A percentile compares a stretch with the other conserved stretches of the same genome.
Evolutionary conservation across 2,329 filamentous ascomycete species (phyloP).

Genomic region (Torrubiellomyces zombiae): DNA sequence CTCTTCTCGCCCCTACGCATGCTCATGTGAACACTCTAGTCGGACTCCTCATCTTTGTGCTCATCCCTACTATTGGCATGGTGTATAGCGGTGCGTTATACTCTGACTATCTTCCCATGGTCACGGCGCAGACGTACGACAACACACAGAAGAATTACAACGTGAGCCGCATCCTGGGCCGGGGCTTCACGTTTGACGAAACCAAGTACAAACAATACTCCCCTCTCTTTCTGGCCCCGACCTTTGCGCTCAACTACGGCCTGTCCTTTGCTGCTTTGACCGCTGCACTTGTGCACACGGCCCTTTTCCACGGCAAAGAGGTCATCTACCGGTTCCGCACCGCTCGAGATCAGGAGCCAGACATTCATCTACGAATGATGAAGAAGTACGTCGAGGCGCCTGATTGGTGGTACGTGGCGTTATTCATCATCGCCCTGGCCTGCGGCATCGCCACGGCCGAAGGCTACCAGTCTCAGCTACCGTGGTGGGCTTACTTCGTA

Average conservation of each 20-base stretch:
- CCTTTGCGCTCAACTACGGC: constrained; percentile 22
- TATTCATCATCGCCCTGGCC: constrained; percentile 16
- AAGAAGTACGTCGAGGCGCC: constrained; percentile 18
- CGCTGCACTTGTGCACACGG: constrained; percentile 20
- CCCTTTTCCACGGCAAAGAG: constrained; percentile 23
- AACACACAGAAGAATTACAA: constrained; percentile 36
- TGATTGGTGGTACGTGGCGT: constrained; percentile 21
- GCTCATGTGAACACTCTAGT: constrained; percentile 28
- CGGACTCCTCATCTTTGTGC: constrained; percentile 24
- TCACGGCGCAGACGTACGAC: constrained; percentile 36
- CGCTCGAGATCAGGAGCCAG: constrained; percentile 22
- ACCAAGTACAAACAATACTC: constrained; percentile 34
- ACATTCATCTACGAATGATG: constrained; percentile 19
- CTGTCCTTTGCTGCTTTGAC: constrained; percentile 31
- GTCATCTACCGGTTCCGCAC: constrained; percentile 27
- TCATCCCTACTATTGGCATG: constrained; percentile 27
- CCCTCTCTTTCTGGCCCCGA: constrained; percentile 32
- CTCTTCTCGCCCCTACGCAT: constrained; percentile 23
- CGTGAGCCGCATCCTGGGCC: constrained; percentile 31
- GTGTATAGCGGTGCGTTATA: constrained; percentile 27
- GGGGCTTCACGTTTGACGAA: constrained; percentile 28
- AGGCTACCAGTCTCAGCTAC: constrained; percentile 11
- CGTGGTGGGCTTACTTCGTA: constrained; percentile 14
- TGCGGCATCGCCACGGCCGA: constrained; percentile 13
- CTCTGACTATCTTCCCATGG: constrained; percentile 37